Evolutionary conservation across 2,329 filamentous ascomycete genomes (phyloP), one percentile per base, ranked within the genome.

Genomic region (Hypoxylon sp.): DNA sequence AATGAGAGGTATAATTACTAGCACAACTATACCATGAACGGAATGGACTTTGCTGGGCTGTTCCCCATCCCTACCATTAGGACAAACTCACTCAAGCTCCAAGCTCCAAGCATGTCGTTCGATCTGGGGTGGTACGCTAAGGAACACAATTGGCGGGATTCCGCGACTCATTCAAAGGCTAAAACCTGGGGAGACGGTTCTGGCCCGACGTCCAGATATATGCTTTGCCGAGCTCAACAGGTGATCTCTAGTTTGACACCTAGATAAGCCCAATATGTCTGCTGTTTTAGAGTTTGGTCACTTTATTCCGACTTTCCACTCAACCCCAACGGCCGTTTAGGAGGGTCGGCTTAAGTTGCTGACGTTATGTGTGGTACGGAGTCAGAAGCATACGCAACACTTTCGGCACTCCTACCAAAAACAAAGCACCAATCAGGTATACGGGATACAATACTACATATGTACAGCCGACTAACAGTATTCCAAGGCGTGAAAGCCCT

Each of bases 101-200:
- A 27, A 27, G 25, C 40, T 55, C 17, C 6, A 54, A 35, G 22
- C 30, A 17, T 37, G 11, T 25, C 27, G n/a, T 49, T 48, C 13
- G 17, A 40, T 40, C 6, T 20, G n/a, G 35, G 22, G 17, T 20
- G 11, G 8, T 31, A 37, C 14, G 17, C 27, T 27, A 37, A 46
- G 37, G 22, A 44, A 25, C n/a, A 44, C 13, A 56, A 22, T 7
- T 20, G 27, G 48, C 25, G 30, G 42, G 31, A 46, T 56, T 35
- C 14, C 33, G 42, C 57, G 56, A 65, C 56, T 70, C 50, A 31
- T 50, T 42, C 25, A 17, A 54, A 60, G 3, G 14, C 44, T 59
- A n/a, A 63, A 58, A 46, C 40, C 14, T 30, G 44, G 30, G 46
- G 20, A 54, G 8, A 11, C 10, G 11, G 31, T 22, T 63, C n/a